phyloP scores from a whole-genome alignment of 2,329 filamentous ascomycete genomes.

The Alternaria gaisen region DNA sequence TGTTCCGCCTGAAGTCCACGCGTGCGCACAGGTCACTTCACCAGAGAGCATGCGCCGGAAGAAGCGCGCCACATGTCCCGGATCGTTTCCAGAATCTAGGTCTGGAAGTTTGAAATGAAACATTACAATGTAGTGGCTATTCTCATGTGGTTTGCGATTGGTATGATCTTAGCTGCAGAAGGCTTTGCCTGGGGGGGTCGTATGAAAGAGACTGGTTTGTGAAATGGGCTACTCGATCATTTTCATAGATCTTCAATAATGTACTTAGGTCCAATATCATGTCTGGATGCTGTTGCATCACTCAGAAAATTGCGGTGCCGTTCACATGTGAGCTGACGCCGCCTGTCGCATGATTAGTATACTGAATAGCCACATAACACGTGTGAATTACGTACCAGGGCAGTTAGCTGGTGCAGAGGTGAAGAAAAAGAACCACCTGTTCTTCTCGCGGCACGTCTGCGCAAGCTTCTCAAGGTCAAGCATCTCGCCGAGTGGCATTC shows the following conservation, averaged over 20 bases:
- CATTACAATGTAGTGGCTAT: background rate
- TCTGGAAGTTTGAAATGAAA: background rate
- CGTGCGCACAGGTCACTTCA: background rate
- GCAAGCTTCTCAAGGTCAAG: constrained; percentile 62
- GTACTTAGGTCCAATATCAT: rapidly evolving
- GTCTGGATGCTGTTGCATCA: background rate
- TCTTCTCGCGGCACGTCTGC: constrained; percentile 63
- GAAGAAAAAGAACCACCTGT: constrained; percentile 69
- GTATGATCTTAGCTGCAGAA: too few relatives aligned
- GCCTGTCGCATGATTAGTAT: constrained; percentile 29
- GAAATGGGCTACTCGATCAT: background rate
- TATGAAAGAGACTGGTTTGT: background rate
- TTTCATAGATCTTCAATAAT: background rate
- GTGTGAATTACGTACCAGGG: constrained; percentile 52
- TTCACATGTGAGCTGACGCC: constrained; percentile 57
- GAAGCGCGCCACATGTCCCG: background rate
- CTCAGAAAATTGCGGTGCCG: constrained; percentile 52
- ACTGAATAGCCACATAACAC: background rate
- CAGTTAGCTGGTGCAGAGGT: constrained; percentile 68
- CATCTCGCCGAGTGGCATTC: constrained; percentile 54
- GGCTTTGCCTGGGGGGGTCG: background rate
- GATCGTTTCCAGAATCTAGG: background rate
- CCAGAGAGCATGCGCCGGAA: background rate
- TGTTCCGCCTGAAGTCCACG: background rate
- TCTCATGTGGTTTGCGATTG: background rate